These are phyloP conservation scores for Suhomyces ambrosiae DNA, from an alignment of 1,139 yeast species.

Conservation along the genomic window DNA sequence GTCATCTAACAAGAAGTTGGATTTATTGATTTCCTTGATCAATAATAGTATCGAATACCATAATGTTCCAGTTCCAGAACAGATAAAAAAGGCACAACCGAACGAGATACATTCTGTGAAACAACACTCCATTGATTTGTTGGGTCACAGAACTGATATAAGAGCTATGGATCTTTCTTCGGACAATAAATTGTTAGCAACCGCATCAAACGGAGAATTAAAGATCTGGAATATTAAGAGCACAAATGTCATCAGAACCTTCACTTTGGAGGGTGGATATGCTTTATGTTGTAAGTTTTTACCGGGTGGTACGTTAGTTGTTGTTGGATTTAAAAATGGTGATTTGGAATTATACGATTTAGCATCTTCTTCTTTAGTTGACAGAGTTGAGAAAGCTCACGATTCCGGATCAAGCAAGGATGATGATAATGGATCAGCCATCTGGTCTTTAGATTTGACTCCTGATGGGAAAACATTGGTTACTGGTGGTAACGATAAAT, in stretches of 20 bases:
- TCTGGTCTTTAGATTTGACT: constrained; percentile 89
- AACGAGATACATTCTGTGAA: constrained; percentile 35
- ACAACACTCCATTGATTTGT: constrained; percentile 62
- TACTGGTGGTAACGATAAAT: constrained; percentile 93
- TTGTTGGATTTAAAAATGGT: constrained; percentile 91
- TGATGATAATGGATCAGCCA: constrained; percentile 62
- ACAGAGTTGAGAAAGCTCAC: constrained; percentile 70
- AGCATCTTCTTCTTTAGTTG: constrained; percentile 73
- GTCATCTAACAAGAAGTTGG: constrained; percentile 49
- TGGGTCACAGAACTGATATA: constrained; percentile 89
- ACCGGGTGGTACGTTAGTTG: constrained; percentile 88
- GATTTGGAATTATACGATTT: constrained; percentile 82
- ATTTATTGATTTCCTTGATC: constrained; percentile 62
- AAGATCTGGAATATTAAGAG: constrained; percentile 87
- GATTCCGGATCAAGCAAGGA: constrained; percentile 21
- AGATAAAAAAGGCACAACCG: constrained; percentile 48
- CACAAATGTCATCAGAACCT: constrained; percentile 75
- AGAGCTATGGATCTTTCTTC: constrained; percentile 81
- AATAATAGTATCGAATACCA: constrained; percentile 78
- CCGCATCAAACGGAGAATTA: constrained; percentile 87
- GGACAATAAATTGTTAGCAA: constrained; percentile 78
- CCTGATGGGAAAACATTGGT: constrained; percentile 83
- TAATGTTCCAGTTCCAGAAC: constrained; percentile 53
- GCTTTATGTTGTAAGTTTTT: constrained; percentile 79
- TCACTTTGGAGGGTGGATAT: constrained; percentile 75